These are phyloP conservation scores for Lyophyllum shimeji DNA, from an alignment of 768 basidiomycete species.

Conservation along the genomic window DNA sequence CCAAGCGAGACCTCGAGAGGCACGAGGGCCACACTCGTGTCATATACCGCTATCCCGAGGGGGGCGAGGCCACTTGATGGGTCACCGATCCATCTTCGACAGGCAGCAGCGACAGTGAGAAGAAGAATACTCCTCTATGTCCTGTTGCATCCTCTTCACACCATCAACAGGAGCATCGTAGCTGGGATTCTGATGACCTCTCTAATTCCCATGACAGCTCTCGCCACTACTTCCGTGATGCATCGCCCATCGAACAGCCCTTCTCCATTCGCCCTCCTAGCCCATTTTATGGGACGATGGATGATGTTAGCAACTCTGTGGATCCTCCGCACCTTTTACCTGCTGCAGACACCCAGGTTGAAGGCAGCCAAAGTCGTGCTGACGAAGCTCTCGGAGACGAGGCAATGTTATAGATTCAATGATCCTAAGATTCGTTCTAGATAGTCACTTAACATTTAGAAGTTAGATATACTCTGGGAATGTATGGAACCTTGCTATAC, in stretches of 20 bases:
- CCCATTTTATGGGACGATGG: background rate
- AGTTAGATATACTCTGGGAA: constrained; percentile 20
- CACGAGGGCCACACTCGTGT: background rate
- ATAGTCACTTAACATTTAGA: background rate
- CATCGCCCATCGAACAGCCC: background rate
- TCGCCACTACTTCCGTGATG: background rate
- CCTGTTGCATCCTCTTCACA: background rate
- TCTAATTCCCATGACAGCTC: no score
- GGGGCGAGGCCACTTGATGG: background rate
- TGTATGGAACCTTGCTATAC: constrained; percentile 32
- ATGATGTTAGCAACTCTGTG: background rate
- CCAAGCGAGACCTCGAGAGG: background rate
- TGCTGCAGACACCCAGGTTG: background rate
- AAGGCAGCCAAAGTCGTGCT: background rate
- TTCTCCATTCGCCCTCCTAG: background rate
- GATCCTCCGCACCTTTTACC: background rate
- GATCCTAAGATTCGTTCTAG: background rate
- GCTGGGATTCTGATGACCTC: no score
- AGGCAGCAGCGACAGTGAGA: background rate
- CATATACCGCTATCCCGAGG: background rate
- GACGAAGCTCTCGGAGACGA: background rate
- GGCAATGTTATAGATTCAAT: background rate
- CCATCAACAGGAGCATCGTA: no score
- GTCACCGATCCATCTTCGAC: background rate
- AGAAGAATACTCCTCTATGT: no score